Base-by-base conservation (phyloP, 371 early-diverging fungal species). In the Choanephora cucurbitarum region DNA sequence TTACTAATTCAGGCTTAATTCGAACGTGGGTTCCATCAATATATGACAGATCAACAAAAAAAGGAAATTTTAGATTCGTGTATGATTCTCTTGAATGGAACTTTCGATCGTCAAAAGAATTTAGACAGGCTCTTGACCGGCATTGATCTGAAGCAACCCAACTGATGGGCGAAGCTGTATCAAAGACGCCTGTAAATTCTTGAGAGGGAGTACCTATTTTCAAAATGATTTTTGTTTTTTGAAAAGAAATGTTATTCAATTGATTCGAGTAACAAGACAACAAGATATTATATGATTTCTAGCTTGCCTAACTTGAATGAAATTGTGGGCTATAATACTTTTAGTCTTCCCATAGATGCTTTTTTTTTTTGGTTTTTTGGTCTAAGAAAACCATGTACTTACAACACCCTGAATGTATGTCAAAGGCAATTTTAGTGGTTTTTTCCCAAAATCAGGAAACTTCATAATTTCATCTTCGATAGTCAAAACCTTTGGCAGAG, bases 141-240 rank as follows among this genome's bases (percentile, higher is more conserved):
- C 72, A 72, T 23, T 52, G 46, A 13, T 55, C 62, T 6, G 72
- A 72, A 45, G 65, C 59, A 11, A 60, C 60, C 57, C 66, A 72
- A 1, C 68, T 60, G 5, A 72, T 43, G 11, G 64, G 63, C n/a
- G 72, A 53, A 7, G 55, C 65, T 1, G 72, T 72, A 52, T 72
- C 72, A 47, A 72, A 72, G 14, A 72, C 44, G 1, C 65, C 72
- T 2, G 58, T 34, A 23, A 67, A 67, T 1, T 64, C 45, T 40
- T 72, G 72, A 2, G 44, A 53, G 18, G 72, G 69, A 19, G 62
- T 68, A 32, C 72, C 72, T 63, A 31, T 41, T 15, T n/a, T 13
- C 15, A n/a, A 19, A 33, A 33, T 21, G 5, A 22, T 5, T 46
- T 28, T 11, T 28, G 6, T 9, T 7, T 24, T 45, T 23, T 23